These are phyloP conservation scores for Paraphoma sp. DNA, from an alignment of 2,329 filamentous ascomycete genomes.

Conservation along the genomic window DNA sequence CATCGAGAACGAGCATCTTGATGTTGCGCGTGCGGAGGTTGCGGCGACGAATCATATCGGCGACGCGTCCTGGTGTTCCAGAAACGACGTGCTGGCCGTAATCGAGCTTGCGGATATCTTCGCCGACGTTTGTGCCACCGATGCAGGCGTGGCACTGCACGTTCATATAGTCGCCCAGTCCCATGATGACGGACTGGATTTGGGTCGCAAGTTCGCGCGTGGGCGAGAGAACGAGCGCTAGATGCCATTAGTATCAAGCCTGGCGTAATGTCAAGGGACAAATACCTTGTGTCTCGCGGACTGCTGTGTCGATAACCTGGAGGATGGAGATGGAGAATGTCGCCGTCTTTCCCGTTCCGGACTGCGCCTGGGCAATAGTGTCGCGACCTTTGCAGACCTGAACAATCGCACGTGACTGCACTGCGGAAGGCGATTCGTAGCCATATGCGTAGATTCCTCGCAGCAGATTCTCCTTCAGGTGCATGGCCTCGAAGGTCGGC, in stretches of 20 bases:
- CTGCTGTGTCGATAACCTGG: constrained; percentile 91
- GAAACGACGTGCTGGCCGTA: constrained; percentile 98
- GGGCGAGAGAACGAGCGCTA: constrained; percentile 88
- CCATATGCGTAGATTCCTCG: constrained; percentile 98
- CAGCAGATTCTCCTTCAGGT: constrained; percentile 94
- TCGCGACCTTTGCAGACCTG: constrained; percentile 99
- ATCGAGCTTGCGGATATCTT: constrained; percentile 96
- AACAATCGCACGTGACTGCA: constrained; percentile 97
- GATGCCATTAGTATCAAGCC: constrained; percentile 29
- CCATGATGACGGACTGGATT: constrained; percentile 98
- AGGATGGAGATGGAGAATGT: constrained; percentile 97
- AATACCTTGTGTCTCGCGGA: constrained; percentile 81
- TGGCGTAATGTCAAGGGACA: too few relatives aligned
- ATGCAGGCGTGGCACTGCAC: constrained; percentile 99
- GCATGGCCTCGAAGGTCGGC: constrained; percentile 78
- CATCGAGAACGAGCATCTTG: constrained; percentile 80
- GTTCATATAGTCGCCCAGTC: constrained; percentile 99
- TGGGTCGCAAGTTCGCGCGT: constrained; percentile 97
- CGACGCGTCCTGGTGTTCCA: constrained; percentile 93
- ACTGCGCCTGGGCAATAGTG: constrained; percentile 97
- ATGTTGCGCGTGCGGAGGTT: constrained; percentile 76
- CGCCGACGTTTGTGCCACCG: constrained; percentile 95
- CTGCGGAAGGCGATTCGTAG: constrained; percentile 96
- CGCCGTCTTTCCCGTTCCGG: constrained; percentile 94
- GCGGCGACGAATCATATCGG: constrained; percentile 80